These are phyloP conservation scores for Fusarium austroafricanum DNA, from an alignment of 2,329 filamentous ascomycete genomes.

Conservation along the genomic window DNA sequence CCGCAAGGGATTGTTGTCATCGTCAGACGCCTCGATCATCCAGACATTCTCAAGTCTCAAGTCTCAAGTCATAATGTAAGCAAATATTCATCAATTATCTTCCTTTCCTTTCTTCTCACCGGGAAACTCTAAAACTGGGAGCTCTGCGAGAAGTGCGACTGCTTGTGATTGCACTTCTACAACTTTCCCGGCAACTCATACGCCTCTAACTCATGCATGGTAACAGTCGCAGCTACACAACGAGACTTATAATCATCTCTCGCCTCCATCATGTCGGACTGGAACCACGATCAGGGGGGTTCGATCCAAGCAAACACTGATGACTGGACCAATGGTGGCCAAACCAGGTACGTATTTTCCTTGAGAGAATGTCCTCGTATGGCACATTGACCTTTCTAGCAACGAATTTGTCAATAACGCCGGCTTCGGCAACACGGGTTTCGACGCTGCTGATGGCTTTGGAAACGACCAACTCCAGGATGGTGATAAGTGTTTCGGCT, in stretches of 20 bases:
- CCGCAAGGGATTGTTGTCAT: too few species aligned
- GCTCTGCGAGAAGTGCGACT: background rate
- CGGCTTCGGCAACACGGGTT: slow-evolving; percentile 1
- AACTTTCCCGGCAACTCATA: background rate
- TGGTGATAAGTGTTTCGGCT: slow-evolving; percentile 50
- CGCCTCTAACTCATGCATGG: background rate
- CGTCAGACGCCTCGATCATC: background rate
- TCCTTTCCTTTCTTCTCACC: background rate
- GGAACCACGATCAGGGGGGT: slow-evolving; percentile 19
- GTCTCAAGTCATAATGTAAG: slow-evolving; percentile 10
- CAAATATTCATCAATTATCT: too few species aligned
- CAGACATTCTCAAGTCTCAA: slow-evolving; percentile 6
- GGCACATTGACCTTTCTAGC: slow-evolving; percentile 6
- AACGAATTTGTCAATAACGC: slow-evolving; percentile 6
- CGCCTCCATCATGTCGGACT: slow-evolving; percentile 24
- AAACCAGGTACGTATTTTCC: slow-evolving; percentile 14
- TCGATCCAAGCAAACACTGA: slow-evolving; percentile 8
- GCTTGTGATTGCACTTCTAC: background rate
- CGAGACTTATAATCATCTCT: background rate
- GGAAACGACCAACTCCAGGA: slow-evolving; percentile 11
- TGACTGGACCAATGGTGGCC: slow-evolving; percentile 2
- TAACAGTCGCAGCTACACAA: background rate
- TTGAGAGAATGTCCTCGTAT: background rate
- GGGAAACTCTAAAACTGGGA: background rate
- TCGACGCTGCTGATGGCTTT: slow-evolving; percentile 8